phyloP scores from a whole-genome alignment of 1,284 basidiomycete genomes.

The Pseudozyma sp. region DNA sequence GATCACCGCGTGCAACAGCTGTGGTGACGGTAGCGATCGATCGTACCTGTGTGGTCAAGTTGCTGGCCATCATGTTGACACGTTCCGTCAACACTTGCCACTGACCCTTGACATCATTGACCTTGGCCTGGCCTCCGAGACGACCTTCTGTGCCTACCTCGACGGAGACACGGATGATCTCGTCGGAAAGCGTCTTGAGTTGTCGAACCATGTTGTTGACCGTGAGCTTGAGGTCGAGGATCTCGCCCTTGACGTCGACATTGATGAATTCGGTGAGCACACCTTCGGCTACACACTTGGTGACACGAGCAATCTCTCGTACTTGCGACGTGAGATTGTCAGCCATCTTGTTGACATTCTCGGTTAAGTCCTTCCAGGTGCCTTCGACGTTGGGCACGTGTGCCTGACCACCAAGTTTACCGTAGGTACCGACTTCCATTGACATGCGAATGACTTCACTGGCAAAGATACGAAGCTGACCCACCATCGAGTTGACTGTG shows the following conservation, averaged over 20 bases:
- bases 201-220: slow-evolving; percentile 69
- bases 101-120: slow-evolving; percentile 73
- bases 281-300: slow-evolving; percentile 81
- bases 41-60: slow-evolving; percentile 90
- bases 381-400: slow-evolving; percentile 71
- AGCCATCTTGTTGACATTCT: slow-evolving; percentile 71
- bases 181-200: slow-evolving; percentile 66
- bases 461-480: slow-evolving; percentile 82
- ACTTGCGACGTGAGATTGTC: slow-evolving; percentile 66
- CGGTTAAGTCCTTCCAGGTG: slow-evolving; percentile 71
- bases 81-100: slow-evolving; percentile 70
- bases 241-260: slow-evolving; percentile 96
- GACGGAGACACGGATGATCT: slow-evolving; percentile 76
- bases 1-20: slow-evolving; percentile 66
- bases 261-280: slow-evolving; percentile 89
- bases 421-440: slow-evolving; percentile 68
- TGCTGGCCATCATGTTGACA: slow-evolving; percentile 72
- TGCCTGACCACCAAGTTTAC: slow-evolving; percentile 67
- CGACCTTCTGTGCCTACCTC: slow-evolving; percentile 93
- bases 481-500: slow-evolving; percentile 92
- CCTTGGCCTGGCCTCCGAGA: slow-evolving; percentile 86
- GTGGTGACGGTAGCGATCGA: slow-evolving; percentile 67
- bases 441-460: slow-evolving; percentile 75
- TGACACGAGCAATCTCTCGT: slow-evolving; percentile 69
- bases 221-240: slow-evolving; percentile 83